Conservation (phyloP, 2,329 filamentous ascomycete species). For the Didymella pinodella region DNA sequence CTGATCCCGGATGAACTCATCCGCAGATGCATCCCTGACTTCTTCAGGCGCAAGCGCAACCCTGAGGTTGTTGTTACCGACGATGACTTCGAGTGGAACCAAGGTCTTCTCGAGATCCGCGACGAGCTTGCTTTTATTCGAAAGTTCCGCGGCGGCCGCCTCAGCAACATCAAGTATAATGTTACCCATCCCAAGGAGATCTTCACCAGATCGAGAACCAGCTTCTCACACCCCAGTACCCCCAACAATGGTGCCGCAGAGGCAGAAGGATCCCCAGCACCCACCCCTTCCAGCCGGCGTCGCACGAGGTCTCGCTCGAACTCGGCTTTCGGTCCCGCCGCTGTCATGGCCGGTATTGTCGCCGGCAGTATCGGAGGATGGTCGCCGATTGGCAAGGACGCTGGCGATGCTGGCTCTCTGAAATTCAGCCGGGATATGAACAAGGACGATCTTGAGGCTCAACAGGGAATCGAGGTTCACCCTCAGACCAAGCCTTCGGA, state of each 20-base stretch:
- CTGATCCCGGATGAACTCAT: constrained; percentile 78
- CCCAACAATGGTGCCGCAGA: constrained; percentile 62
- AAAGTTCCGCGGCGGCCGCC: constrained; percentile 79
- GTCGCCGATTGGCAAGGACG: constrained; percentile 70
- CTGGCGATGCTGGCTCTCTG: constrained; percentile 53
- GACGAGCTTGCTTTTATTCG: constrained; percentile 84
- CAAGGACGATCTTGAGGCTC: constrained; percentile 53
- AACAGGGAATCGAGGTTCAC: constrained; percentile 57
- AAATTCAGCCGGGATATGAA: constrained; percentile 47
- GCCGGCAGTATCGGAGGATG: constrained; percentile 79
- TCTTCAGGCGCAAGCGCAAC: constrained; percentile 53
- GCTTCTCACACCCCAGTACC: constrained; percentile 70
- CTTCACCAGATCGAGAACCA: constrained; percentile 68
- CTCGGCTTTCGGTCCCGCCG: constrained; percentile 76
- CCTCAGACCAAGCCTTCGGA: constrained; percentile 59
- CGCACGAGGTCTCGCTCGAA: constrained; percentile 73
- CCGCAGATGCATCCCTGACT: constrained; percentile 52
- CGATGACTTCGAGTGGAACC: constrained; percentile 68
- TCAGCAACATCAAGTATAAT: constrained; percentile 82
- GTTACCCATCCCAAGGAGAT: constrained; percentile 78
- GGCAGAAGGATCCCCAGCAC: constrained; percentile 54
- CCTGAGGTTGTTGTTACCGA: constrained; percentile 55
- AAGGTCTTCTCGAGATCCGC: constrained; percentile 75
- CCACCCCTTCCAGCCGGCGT: constrained; percentile 64
- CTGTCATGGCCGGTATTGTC: constrained; percentile 84